These are phyloP conservation scores for Didymella pinodella DNA, from an alignment of 2,329 filamentous ascomycete genomes.

Conservation along the genomic window DNA sequence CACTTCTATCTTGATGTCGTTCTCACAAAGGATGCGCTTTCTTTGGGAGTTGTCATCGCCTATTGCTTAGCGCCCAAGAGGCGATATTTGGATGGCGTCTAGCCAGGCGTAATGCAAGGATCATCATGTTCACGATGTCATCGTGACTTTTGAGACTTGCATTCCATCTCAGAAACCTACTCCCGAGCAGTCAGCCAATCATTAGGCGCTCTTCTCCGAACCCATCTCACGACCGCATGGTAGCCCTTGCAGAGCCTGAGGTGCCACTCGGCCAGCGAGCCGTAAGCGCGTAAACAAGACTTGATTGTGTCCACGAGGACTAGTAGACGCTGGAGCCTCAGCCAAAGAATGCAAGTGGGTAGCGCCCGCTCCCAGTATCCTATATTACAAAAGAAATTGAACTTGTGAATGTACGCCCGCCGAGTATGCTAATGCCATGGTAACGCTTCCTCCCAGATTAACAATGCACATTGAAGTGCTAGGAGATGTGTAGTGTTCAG, in stretches of 20 bases:
- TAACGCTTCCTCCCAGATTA: constrained; percentile 14
- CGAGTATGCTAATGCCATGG: constrained; percentile 20
- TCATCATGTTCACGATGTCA: constrained; percentile 6
- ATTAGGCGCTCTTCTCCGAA: constrained; percentile 11
- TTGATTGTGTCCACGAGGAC: constrained; percentile 13
- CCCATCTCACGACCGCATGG: constrained; percentile 8
- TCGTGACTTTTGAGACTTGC: constrained; percentile 2
- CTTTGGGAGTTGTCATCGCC: neutral
- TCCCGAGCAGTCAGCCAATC: constrained; percentile 14
- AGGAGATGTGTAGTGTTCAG: constrained; percentile 13
- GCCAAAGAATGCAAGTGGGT: constrained; percentile 21
- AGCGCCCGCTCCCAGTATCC: constrained; percentile 15
- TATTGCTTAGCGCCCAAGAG: neutral
- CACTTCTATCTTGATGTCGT: neutral
- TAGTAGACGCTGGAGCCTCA: constrained; percentile 21
- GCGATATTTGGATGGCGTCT: neutral
- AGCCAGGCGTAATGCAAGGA: constrained; percentile 1
- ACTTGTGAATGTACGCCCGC: constrained; percentile 13
- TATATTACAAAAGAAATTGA: constrained; percentile 21
- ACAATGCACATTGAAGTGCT: constrained; percentile 20
- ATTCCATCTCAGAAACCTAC: constrained; percentile 8
- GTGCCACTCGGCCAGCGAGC: constrained; percentile 10
- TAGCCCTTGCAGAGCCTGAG: constrained; percentile 17
- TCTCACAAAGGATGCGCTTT: neutral
- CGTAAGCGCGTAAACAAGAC: constrained; percentile 8